A percentile compares a stretch with the other conserved stretches of the same genome.
phyloP scores from a whole-genome alignment of 768 basidiomycete genomes.

The Gloeopeniophorella convolvens region DNA sequence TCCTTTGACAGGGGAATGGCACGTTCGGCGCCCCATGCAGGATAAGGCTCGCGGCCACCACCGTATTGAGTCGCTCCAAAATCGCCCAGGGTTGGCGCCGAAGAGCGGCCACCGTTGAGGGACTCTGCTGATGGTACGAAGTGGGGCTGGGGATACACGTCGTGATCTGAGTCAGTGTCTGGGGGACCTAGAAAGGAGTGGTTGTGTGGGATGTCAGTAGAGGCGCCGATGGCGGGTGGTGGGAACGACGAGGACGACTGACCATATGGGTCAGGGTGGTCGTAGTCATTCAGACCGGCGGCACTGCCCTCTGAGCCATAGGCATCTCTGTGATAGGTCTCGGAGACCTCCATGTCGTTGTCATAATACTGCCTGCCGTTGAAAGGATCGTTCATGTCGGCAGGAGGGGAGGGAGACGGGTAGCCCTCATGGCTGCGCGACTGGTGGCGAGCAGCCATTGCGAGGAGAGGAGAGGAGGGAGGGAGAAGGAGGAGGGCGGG shows the following conservation, averaged over 20 bases:
- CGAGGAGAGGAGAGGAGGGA: constrained; percentile 1
- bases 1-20: constrained; percentile 98
- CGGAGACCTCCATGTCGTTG: constrained; percentile 66
- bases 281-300: constrained; percentile 49
- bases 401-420: constrained; percentile 50
- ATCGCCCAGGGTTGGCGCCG: constrained; percentile 69
- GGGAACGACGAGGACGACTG: constrained; percentile 1
- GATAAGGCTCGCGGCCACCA: constrained; percentile 76
- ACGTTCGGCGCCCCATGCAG: constrained; percentile 89
- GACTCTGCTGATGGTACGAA: constrained; percentile 75
- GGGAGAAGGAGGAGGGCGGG: neutral
- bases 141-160: constrained; percentile 60
- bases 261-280: constrained; percentile 53
- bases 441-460: constrained; percentile 52
- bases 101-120: constrained; percentile 60
- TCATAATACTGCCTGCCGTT: constrained; percentile 50
- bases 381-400: constrained; percentile 66
- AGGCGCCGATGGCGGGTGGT: neutral
- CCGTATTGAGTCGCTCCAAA: constrained; percentile 38
- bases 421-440: constrained; percentile 54
- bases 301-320: constrained; percentile 67
- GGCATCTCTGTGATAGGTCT: constrained; percentile 59
- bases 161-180: constrained; percentile 82
- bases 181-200: constrained; percentile 45
- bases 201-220: neutral